Conservation (phyloP, 768 basidiomycete species). For the Leccinum ochraceum region DNA sequence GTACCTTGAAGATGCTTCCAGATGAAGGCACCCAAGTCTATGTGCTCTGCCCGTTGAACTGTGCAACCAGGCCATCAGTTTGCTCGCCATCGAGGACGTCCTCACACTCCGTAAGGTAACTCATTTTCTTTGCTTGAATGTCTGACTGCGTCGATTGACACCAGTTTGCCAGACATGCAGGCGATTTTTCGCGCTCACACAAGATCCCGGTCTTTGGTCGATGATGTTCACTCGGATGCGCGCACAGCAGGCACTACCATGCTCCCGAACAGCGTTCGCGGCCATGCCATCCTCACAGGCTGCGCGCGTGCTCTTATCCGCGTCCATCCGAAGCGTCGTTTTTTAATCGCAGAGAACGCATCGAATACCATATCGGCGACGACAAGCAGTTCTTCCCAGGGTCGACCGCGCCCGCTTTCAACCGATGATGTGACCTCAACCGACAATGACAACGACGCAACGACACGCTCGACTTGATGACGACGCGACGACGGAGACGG, state of each 20-base stretch:
- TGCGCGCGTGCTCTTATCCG: constrained; percentile 17
- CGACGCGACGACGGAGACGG: too few relatives aligned
- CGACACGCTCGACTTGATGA: too few relatives aligned
- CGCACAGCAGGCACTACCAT: constrained; percentile 17
- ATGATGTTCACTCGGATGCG: constrained; percentile 14
- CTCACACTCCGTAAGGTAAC: constrained; percentile 20
- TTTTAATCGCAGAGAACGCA: constrained; percentile 11
- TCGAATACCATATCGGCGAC: background rate
- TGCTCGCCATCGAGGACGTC: constrained; percentile 18
- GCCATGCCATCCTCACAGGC: constrained; percentile 12
- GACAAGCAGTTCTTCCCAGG: background rate
- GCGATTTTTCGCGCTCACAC: constrained; percentile 17
- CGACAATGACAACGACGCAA: too few relatives aligned
- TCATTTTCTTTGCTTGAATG: background rate
- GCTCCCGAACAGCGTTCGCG: constrained; percentile 12
- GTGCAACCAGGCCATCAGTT: constrained; percentile 11
- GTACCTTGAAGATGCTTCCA: background rate
- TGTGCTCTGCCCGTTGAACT: constrained; percentile 19
- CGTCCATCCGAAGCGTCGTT: constrained; percentile 19
- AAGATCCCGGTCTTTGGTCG: constrained; percentile 22
- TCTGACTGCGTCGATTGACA: background rate
- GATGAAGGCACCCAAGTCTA: background rate
- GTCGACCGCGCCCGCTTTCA: background rate
- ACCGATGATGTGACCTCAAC: too few relatives aligned
- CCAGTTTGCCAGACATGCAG: constrained; percentile 26